phyloP scores from a whole-genome alignment of 2,329 filamentous ascomycete species.

The Basipetospora chlamydospora region DNA sequence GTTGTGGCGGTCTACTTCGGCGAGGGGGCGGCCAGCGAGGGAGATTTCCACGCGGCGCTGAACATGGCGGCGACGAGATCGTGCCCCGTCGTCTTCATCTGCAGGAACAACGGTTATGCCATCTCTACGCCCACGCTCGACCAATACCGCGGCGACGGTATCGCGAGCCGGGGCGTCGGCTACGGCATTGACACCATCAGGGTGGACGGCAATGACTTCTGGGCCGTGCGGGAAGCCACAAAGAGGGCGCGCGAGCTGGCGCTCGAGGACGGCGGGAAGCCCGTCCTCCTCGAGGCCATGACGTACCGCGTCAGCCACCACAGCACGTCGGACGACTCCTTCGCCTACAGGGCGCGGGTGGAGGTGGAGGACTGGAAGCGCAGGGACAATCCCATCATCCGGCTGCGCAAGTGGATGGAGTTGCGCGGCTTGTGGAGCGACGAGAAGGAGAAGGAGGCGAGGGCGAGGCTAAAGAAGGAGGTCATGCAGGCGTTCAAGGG shows the following conservation, averaged over 20 bases:
- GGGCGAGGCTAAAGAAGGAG: slow-evolving; percentile 53
- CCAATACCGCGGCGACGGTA: slow-evolving; percentile 83
- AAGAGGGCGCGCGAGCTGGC: slow-evolving; percentile 64
- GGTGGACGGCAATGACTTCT: slow-evolving; percentile 89
- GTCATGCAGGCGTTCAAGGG: slow-evolving; percentile 72
- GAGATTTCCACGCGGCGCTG: slow-evolving; percentile 80
- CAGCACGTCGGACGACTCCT: slow-evolving; percentile 92
- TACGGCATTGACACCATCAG: slow-evolving; percentile 92
- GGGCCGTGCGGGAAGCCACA: slow-evolving; percentile 72
- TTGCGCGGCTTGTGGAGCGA: slow-evolving; percentile 73
- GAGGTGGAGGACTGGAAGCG: slow-evolving; percentile 96
- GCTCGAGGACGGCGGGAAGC: slow-evolving; percentile 63
- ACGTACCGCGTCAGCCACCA: slow-evolving; percentile 97
- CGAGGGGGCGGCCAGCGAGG: slow-evolving; percentile 79
- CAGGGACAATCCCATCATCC: slow-evolving; percentile 74
- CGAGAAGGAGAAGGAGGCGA: slow-evolving; percentile 57
- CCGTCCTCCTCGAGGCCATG: slow-evolving; percentile 87
- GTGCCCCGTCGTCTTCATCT: slow-evolving; percentile 82
- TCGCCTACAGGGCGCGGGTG: slow-evolving; percentile 82
- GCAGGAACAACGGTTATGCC: slow-evolving; percentile 84
- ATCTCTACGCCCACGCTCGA: slow-evolving; percentile 83
- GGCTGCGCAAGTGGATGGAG: slow-evolving; percentile 84
- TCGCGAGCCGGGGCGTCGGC: slow-evolving; percentile 71
- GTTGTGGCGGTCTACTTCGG: slow-evolving; percentile 79
- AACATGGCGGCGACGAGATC: slow-evolving; percentile 82